Base-by-base conservation (phyloP, 1,284 basidiomycete genomes). In the Schizophyllum commune region DNA sequence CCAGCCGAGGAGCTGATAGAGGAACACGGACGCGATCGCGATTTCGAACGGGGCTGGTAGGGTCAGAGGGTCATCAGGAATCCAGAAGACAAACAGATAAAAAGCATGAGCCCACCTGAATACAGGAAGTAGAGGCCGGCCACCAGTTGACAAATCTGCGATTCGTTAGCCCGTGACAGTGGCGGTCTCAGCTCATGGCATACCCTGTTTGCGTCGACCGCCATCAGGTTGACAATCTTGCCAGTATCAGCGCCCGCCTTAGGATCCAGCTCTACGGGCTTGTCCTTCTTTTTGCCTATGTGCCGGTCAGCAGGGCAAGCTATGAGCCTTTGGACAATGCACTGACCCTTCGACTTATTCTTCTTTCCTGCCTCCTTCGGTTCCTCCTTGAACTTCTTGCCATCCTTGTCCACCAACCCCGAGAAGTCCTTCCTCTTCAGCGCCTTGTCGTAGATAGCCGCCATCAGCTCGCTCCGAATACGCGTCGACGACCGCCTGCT, bases 361-460 rank as follows among this genome's bases (percentile, higher is more conserved):
- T 65, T 63, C 32, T 58, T 58, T 2, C 39, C 17, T 4, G 39
- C 9, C 39, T 47, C 39, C 17, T 61, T 63, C 22, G 65, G 63
- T 11, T 73, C 72, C 32, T 73, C 72, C 58, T 70, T 70, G 57
- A 64, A 58, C 57, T 79, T 79, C 17, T 47, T 17, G 13, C 13
- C 8, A 33, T 81, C 78, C 67, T 76, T 83, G 56, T 84, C 79
- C 1, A 91, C 76, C 27, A 93, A 79, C 0, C 93, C 94, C 0
- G 90, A 90, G 61, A 88, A 88, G 71, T 97, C 94, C 69, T 87
- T 89, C 27, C 93, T 79, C 70, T 89, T 89, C 52, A 97, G 76
- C 0, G 94, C 88, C 72, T 97, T 97, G 71, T 94, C 90, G 69
- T 96, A 98, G 60, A 97, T 90, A 0, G 89, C 79, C 0, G 89